These are phyloP conservation scores for Postia placenta DNA, from an alignment of 768 basidiomycete species.

Conservation along the genomic window DNA sequence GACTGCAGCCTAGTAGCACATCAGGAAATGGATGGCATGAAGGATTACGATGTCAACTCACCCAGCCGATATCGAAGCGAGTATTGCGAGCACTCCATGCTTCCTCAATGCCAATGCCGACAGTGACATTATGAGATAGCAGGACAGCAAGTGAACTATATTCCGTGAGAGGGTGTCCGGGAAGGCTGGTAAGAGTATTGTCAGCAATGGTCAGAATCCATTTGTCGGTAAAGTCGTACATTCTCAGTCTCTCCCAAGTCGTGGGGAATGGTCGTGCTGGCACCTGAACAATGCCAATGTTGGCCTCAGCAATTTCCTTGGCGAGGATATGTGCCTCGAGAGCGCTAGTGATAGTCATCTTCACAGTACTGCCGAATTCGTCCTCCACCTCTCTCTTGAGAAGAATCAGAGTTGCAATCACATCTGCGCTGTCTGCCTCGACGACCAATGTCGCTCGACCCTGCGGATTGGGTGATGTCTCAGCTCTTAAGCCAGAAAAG, in stretches of 20 bases:
- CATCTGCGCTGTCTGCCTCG: conserved; percentile 57
- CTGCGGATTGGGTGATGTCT: conserved; percentile 21
- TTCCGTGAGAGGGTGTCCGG: conserved; percentile 69
- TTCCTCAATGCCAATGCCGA: conserved; percentile 61
- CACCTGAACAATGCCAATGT: conserved; percentile 63
- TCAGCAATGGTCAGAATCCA: not conserved
- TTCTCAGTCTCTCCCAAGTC: conserved; percentile 60
- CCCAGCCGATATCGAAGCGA: conserved; percentile 81
- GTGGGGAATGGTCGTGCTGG: conserved; percentile 68
- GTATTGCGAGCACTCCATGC: conserved; percentile 72
- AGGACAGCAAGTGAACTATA: conserved; percentile 56
- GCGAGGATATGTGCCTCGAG: conserved; percentile 71
- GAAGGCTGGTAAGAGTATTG: conserved; percentile 38
- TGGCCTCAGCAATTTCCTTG: conserved; percentile 58
- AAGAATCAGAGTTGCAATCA: conserved; percentile 56
- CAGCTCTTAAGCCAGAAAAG: not conserved
- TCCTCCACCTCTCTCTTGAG: conserved; percentile 60
- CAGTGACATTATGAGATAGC: conserved; percentile 60
- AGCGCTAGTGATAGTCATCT: conserved; percentile 49
- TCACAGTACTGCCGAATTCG: conserved; percentile 32
- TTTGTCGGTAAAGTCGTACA: conserved; percentile 31
- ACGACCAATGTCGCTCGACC: conserved; percentile 58
- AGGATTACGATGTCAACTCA: conserved; percentile 18
- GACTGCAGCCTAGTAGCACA: conserved; percentile 11
- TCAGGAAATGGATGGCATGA: not conserved